Conservation (phyloP, 192 early-diverging fungal species). For the Funneliformis geosporum region DNA sequence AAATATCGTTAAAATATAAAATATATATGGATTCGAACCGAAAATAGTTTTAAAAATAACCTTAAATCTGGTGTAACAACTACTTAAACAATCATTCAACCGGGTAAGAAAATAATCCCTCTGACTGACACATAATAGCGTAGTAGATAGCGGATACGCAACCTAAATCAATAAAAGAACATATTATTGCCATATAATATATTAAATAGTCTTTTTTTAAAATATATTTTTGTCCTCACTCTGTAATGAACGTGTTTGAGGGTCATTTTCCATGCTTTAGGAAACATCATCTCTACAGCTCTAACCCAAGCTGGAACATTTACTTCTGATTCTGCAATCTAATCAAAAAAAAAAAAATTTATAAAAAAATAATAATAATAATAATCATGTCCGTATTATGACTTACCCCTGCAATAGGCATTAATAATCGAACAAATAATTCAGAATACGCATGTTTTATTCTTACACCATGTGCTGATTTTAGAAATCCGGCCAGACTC, state of each 20-base stretch:
- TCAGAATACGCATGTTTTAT: constrained; percentile 92
- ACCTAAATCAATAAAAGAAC: constrained; percentile 46
- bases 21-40: neutral
- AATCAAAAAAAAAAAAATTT: constrained; percentile 11
- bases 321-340: constrained; percentile 90
- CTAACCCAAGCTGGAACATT: constrained; percentile 93
- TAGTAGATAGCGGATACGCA: constrained; percentile 83
- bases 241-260: constrained; percentile 65
- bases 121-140: constrained; percentile 86
- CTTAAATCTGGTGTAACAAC: constrained; percentile 67
- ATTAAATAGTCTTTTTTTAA: neutral
- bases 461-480: constrained; percentile 70
- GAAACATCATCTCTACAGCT: constrained; percentile 87
- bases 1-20: neutral
- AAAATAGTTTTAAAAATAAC: neutral
- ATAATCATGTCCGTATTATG: neutral
- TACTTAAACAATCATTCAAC: constrained; percentile 70
- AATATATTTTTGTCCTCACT: neutral
- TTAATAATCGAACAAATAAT: constrained; percentile 86
- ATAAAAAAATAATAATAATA: neutral
- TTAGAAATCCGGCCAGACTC: constrained; percentile 87
- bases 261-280: constrained; percentile 88
- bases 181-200: neutral
- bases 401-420: constrained; percentile 79
- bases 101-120: constrained; percentile 87